Conservation (phyloP, 1,139 yeast genomes). For the Candida sp. region DNA sequence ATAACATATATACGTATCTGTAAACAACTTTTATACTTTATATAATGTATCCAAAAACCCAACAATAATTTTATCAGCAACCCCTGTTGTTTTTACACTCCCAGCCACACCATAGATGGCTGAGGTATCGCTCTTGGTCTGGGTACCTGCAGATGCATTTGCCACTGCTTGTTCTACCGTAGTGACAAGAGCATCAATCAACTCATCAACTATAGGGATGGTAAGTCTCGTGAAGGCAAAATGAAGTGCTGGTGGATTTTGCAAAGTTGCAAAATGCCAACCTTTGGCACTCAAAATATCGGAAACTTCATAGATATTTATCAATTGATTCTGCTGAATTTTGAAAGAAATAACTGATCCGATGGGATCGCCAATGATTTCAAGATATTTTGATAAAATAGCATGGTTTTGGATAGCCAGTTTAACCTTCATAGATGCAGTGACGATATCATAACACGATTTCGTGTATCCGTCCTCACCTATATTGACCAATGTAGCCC, state of each 20-base stretch:
- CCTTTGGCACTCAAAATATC: constrained; percentile 68
- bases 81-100: constrained; percentile 75
- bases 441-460: constrained; percentile 65
- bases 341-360: constrained; percentile 80
- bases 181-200: constrained; percentile 52
- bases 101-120: constrained; percentile 97
- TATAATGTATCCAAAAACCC: constrained; percentile 81
- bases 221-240: constrained; percentile 81
- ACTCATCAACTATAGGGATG: constrained; percentile 56
- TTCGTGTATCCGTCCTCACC: constrained; percentile 78
- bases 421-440: constrained; percentile 59
- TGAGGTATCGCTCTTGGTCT: constrained; percentile 57
- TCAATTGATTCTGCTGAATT: constrained; percentile 25
- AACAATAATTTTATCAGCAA: constrained; percentile 76
- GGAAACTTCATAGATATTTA: constrained; percentile 74
- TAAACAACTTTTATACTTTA: constrained; percentile 25
- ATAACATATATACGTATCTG: background rate
- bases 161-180: constrained; percentile 42
- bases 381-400: constrained; percentile 38
- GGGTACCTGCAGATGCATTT: constrained; percentile 27
- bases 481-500: constrained; percentile 84
- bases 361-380: constrained; percentile 80
- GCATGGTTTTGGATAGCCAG: constrained; percentile 38
- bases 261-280: constrained; percentile 89
- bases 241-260: constrained; percentile 88